Conservation (phyloP, 2,329 filamentous ascomycete genomes). For the Pseudogymnoascus sp. region DNA sequence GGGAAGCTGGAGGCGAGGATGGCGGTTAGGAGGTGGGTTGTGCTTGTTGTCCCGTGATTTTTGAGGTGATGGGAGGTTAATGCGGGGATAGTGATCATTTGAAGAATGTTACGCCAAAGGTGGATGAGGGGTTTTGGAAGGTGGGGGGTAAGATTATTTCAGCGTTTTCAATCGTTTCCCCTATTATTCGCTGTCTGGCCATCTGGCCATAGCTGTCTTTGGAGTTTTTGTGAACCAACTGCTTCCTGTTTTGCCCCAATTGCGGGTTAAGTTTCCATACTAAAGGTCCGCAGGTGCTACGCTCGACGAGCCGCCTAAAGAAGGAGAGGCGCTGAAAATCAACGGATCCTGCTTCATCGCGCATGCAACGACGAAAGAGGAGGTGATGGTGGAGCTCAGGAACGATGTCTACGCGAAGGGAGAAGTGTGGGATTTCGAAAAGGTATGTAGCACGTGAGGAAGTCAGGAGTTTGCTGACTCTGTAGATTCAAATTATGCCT, state of each 20-base stretch:
- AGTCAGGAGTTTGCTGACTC: neutral
- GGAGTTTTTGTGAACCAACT: neutral
- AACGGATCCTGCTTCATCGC: slow-evolving; percentile 64
- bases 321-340: slow-evolving; percentile 54
- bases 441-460: slow-evolving; percentile 33
- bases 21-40: slow-evolving; percentile 48
- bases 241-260: neutral
- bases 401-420: slow-evolving; percentile 63
- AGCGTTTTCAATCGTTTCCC: neutral
- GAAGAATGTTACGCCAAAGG: slow-evolving; percentile 40
- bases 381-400: slow-evolving; percentile 57
- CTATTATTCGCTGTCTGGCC: neutral
- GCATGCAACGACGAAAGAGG: slow-evolving; percentile 58
- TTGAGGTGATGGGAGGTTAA: neutral
- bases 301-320: slow-evolving; percentile 56
- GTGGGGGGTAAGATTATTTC: slow-evolving; percentile 48
- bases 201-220: neutral
- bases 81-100: slow-evolving; percentile 21
- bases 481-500: slow-evolving; percentile 10
- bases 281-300: slow-evolving; percentile 46
- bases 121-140: slow-evolving; percentile 50
- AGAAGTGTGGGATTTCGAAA: slow-evolving; percentile 75
- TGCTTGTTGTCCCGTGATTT: neutral
- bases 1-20: slow-evolving; percentile 52
- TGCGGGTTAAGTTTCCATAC: neutral